Percentiles rank a stretch among this genome's conserved stretches.
phyloP scores from a whole-genome alignment of 192 early-diverging fungal genomes.

The Obelidium mucronatum region DNA sequence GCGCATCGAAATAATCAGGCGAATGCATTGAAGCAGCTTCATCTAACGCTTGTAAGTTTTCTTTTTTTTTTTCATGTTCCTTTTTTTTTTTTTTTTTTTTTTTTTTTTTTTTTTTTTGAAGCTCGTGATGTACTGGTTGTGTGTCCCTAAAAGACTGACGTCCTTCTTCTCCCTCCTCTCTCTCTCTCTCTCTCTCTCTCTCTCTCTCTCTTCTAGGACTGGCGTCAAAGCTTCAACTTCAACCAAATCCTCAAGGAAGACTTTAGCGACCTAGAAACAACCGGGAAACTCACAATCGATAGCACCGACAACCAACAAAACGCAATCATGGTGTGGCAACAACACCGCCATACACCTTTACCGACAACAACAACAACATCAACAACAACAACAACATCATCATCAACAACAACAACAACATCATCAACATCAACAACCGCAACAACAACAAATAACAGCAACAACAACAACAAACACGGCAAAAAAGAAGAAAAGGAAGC shows the following conservation, averaged over 20 bases:
- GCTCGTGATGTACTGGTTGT: too few relatives aligned
- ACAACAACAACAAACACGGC: not conserved
- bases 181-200: not conserved
- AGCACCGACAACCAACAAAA: slow-evolving; percentile 28
- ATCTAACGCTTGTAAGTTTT: slow-evolving; percentile 24
- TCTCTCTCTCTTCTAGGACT: slow-evolving; percentile 11
- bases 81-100: not conserved
- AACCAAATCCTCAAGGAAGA: slow-evolving; percentile 34
- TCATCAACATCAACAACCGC: not conserved
- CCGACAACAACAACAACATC: not conserved
- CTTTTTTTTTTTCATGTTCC: not conserved
- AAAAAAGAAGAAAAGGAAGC: slow-evolving; percentile 25
- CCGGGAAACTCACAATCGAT: slow-evolving; percentile 34
- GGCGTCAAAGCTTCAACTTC: slow-evolving; percentile 30
- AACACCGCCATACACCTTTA: slow-evolving; percentile 12
- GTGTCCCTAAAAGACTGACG: too few relatives aligned
- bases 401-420: not conserved
- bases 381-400: not conserved
- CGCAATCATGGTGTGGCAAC: slow-evolving; percentile 31
- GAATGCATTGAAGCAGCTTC: slow-evolving; percentile 32
- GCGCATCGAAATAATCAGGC: slow-evolving; percentile 6
- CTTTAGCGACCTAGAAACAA: slow-evolving; percentile 41
- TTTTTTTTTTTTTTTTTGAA: not conserved
- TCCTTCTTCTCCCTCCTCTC: not conserved
- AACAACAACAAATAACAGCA: not conserved